Evolutionary conservation across 345 rosid species (phyloP).

Genomic region (Psidium guajava): DNA sequence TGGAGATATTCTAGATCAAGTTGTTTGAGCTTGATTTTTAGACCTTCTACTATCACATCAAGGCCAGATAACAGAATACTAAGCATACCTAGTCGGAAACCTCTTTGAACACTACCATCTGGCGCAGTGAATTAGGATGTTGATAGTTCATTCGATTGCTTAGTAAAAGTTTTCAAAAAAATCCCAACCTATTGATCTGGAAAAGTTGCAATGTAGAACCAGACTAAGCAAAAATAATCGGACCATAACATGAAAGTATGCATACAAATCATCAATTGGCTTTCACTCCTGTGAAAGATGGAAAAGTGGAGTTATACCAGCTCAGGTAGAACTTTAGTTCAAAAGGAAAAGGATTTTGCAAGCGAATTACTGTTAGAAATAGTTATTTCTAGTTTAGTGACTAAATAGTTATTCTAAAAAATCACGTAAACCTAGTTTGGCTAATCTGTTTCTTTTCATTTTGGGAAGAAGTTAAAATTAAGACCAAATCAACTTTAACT

Average conservation of each 20-base stretch:
- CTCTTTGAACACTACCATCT: neutral
- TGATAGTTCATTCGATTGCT: neutral
- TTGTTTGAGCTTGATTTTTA: neutral
- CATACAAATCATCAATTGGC: neutral
- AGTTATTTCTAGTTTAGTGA: neutral
- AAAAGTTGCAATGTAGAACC: neutral
- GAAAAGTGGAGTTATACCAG: neutral
- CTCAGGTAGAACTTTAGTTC: neutral
- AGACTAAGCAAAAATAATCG: neutral
- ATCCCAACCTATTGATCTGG: neutral
- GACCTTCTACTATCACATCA: neutral
- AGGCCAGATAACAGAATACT: neutral
- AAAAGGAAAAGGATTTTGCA: neutral
- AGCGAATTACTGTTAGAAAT: neutral
- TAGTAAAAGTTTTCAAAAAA: neutral
- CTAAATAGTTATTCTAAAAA: neutral
- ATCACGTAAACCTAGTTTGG: neutral
- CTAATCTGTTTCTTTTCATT: neutral
- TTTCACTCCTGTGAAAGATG: neutral
- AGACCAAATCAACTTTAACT: neutral
- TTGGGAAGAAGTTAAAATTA: neutral
- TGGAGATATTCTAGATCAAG: neutral
- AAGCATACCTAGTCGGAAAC: neutral
- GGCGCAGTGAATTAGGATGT: neutral
- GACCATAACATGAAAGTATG: neutral